Percentiles rank a stretch among this genome's conserved stretches.
Conservation (phyloP, 805 yeast genomes). For the Priceomyces medius region DNA sequence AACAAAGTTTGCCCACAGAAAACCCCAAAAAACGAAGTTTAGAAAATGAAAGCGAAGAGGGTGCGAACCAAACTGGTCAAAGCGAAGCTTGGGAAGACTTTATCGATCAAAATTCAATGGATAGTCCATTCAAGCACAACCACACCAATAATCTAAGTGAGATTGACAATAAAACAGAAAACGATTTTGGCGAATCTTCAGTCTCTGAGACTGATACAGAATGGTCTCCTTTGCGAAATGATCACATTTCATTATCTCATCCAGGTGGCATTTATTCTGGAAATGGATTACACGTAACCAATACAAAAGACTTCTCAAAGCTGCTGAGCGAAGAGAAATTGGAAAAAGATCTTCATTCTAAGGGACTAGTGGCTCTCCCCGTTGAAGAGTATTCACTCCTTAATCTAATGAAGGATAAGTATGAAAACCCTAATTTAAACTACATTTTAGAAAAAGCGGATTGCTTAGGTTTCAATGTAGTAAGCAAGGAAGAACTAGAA, state of each 20-base stretch:
- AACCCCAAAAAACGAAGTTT: constrained; percentile 41
- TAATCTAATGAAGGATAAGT: constrained; percentile 9
- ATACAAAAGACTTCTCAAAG: constrained; percentile 24
- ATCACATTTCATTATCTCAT: no score
- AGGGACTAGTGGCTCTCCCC: constrained; percentile 36
- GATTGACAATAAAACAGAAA: not conserved
- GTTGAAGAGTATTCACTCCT: constrained; percentile 17
- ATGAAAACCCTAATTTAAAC: constrained; percentile 22
- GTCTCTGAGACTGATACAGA: not conserved
- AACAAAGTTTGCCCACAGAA: no score
- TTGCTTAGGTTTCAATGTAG: constrained; percentile 11
- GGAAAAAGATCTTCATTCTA: constrained; percentile 26
- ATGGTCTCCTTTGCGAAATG: not conserved
- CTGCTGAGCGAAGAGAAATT: constrained; percentile 34
- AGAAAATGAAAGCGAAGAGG: constrained; percentile 22
- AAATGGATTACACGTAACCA: constrained; percentile 29
- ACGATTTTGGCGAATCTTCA: not conserved
- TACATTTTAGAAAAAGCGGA: constrained; percentile 17
- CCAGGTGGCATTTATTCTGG: no score
- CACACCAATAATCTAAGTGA: constrained; percentile 5
- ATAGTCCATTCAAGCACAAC: constrained; percentile 22
- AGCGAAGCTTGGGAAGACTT: constrained; percentile 41
- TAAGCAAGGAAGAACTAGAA: constrained; percentile 14
- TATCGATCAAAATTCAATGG: constrained; percentile 25
- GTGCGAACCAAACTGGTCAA: constrained; percentile 17